Base-by-base conservation (phyloP, 192 early-diverging fungal genomes). In the Piromyces sp. region DNA sequence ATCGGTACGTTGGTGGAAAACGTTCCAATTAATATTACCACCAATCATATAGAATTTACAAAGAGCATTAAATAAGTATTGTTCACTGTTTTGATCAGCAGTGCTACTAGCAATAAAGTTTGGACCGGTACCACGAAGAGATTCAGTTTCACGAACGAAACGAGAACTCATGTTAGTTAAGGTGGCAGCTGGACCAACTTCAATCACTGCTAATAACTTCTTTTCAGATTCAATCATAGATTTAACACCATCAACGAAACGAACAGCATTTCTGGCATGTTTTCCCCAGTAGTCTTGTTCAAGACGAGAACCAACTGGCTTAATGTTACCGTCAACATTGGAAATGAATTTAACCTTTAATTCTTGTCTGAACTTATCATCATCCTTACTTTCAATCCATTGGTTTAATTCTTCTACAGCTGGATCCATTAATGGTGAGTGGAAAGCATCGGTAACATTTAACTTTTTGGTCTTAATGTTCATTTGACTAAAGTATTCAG, bases 381-480 rank as follows among this genome's bases (percentile, higher is more conserved):
- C 51, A 68, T 68, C 26, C 51, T 68, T 68, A 7, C 26, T 19
- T 68, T 68, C 51, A 68, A 68, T 68, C 51, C 51, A 68, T 7
- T n/a, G 6, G 9, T 68, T n/a, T 68, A 68, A 68, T 68, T 68
- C 51, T 26, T n/a, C 26, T 9, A 68, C 22, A n/a, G 51, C 51
- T 68, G 51, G 51, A 9, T 81, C 79, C 81, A 86, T 86, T 30
- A 86, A 33, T 78, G 84, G 85, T 14, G 85, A 42, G 38, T 86
- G 85, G 84, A 86, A 86, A 13, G 85, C 84, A 42, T 83, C 79
- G 1, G 82, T 79, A 16, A 86, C 85, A 30, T 83, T 82, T 30
- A 86, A 85, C 30, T 81, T 86, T 2, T 30, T 37, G 5, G 85
- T 85, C 36, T 83, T 81, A 13, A 86, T 30, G 31, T 81, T 80